These are phyloP conservation scores for Yamadazyma trypodendri DNA, from an alignment of 1,139 yeast genomes.

Conservation along the genomic window DNA sequence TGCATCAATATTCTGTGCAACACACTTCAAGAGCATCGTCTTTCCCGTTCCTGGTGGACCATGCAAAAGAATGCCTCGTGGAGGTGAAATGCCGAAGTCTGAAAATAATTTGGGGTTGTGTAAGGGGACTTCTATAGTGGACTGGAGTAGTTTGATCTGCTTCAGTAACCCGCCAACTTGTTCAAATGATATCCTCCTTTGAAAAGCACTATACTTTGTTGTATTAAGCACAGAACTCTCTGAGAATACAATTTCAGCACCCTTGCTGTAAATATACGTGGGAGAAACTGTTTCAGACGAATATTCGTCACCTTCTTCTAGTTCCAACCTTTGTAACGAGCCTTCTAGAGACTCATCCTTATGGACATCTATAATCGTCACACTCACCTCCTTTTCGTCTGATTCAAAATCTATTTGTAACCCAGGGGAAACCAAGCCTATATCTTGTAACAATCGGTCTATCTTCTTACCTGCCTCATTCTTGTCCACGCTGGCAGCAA, in stretches of 20 bases:
- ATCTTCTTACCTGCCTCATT: conserved; percentile 17
- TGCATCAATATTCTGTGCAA: conserved; percentile 69
- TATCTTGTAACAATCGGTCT: conserved; percentile 43
- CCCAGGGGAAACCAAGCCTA: conserved; percentile 61
- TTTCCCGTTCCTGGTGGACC: conserved; percentile 99
- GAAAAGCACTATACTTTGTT: conserved; percentile 39
- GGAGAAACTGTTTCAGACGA: conserved; percentile 37
- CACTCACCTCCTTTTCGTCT: conserved; percentile 7
- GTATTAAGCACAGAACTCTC: conserved; percentile 8
- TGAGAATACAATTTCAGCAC: conserved; percentile 30
- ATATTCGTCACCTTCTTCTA: conserved; percentile 15
- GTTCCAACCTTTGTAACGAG: conserved; percentile 27
- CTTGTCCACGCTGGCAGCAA: conserved; percentile 6
- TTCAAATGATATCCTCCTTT: conserved; percentile 41
- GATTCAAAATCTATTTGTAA: conserved; percentile 22
- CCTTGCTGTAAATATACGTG: conserved; percentile 42
- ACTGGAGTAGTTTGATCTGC: conserved; percentile 60
- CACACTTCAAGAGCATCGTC: conserved; percentile 80
- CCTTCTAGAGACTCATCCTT: conserved; percentile 17
- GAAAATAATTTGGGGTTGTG: conserved; percentile 73
- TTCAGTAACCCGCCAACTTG: conserved; percentile 76
- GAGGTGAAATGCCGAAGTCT: conserved; percentile 86
- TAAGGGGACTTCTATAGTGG: conserved; percentile 78
- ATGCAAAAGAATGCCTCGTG: conserved; percentile 83
- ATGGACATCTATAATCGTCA: conserved; percentile 24